These are phyloP conservation scores for Candida orba DNA, from an alignment of 805 yeast genomes.

Conservation along the genomic window DNA sequence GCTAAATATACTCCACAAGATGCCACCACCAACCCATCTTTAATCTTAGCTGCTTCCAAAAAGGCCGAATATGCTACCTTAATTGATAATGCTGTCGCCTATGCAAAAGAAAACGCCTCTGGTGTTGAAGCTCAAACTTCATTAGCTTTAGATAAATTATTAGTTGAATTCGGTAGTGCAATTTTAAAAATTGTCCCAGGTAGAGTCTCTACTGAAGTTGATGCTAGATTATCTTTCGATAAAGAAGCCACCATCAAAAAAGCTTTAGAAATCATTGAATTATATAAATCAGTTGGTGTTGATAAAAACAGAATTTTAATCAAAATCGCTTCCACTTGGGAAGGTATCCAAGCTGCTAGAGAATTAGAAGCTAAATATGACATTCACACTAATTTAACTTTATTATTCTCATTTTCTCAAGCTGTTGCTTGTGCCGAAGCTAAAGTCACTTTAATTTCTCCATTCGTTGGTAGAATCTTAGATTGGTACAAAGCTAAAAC, in stretches of 20 bases:
- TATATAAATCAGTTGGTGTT: conserved; percentile 83
- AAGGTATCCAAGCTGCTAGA: conserved; percentile 98
- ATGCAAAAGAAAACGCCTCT: conserved; percentile 62
- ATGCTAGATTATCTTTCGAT: conserved; percentile 95
- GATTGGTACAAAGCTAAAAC: conserved; percentile 97
- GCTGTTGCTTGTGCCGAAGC: conserved; percentile 99
- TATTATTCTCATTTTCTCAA: conserved; percentile 90
- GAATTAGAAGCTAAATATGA: conserved; percentile 88
- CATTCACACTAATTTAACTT: conserved; percentile 91
- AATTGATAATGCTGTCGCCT: conserved; percentile 85
- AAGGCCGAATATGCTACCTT: conserved; percentile 83
- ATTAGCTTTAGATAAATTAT: conserved; percentile 81
- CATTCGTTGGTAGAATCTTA: conserved; percentile 97
- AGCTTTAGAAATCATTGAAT: conserved; percentile 83
- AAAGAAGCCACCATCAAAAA: conserved; percentile 89
- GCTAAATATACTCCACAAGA: conserved; percentile 98
- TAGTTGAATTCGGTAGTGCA: conserved; percentile 94
- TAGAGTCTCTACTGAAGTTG: conserved; percentile 98
- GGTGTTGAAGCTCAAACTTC: conserved; percentile 62
- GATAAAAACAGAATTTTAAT: conserved; percentile 85
- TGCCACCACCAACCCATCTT: conserved; percentile 97
- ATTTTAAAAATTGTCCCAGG: conserved; percentile 95
- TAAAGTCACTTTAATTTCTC: conserved; percentile 89
- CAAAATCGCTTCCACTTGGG: conserved; percentile 97
- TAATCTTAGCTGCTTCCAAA: conserved; percentile 92